phyloP scores from a whole-genome alignment of 139 green algal species.

The Bryopsis sp. region DNA sequence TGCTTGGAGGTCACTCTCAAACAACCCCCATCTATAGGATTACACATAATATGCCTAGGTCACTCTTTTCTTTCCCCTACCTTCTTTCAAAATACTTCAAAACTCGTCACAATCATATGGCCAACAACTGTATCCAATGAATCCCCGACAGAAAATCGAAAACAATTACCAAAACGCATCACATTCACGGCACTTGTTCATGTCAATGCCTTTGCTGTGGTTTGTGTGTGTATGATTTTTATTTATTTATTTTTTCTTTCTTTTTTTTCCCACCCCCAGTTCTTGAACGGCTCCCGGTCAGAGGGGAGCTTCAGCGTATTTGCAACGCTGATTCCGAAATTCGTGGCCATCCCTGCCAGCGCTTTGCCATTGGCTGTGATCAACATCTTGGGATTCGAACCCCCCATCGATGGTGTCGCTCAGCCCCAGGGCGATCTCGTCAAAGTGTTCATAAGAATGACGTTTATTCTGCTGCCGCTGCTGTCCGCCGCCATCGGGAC shows the following conservation, averaged over 20 bases:
- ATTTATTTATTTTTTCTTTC: neutral
- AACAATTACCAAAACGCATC: no score
- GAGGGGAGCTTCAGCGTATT: constrained; percentile 29
- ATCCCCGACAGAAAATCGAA: no score
- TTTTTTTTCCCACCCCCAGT: constrained; percentile 7
- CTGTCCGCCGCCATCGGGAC: constrained; percentile 19
- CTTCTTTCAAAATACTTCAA: no score
- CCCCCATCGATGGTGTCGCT: constrained; percentile 18
- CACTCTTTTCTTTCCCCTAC: no score
- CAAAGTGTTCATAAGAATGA: constrained; percentile 22
- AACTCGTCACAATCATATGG: no score
- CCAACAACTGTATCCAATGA: no score
- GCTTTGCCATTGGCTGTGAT: constrained; percentile 27
- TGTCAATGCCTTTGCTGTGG: no score
- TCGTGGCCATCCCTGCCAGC: constrained; percentile 28
- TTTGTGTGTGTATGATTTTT: no score
- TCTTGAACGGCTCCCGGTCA: constrained; percentile 19
- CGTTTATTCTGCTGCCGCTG: constrained; percentile 26
- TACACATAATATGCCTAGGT: no score
- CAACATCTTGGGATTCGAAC: constrained; percentile 28
- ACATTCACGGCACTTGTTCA: no score
- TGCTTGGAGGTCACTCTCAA: no score
- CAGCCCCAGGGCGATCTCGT: constrained; percentile 18
- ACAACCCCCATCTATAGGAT: no score
- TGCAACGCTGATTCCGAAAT: constrained; percentile 34